These are phyloP conservation scores for Linderniella brevidens DNA, from an alignment of 257 asterid species.

Conservation along the genomic window DNA sequence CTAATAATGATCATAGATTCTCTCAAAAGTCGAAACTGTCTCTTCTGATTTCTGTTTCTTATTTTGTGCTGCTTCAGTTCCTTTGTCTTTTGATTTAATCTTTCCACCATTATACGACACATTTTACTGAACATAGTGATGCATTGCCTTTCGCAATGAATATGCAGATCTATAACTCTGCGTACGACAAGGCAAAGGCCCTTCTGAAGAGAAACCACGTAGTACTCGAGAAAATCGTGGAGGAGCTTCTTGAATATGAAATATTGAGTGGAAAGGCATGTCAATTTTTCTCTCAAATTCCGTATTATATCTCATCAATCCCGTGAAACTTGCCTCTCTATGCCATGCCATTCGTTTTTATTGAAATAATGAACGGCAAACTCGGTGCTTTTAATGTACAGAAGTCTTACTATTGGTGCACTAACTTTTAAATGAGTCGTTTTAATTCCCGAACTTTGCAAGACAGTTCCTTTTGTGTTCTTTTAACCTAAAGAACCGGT, in stretches of 20 bases:
- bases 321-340: constrained; percentile 1
- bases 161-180: constrained; percentile 63
- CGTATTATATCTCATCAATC: background rate
- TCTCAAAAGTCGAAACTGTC: background rate
- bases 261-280: constrained; percentile 78
- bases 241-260: constrained; percentile 69
- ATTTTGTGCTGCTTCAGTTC: background rate
- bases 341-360: background rate
- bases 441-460: too few relatives aligned
- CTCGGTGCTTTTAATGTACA: too few relatives aligned
- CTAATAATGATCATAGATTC: constrained; percentile 2
- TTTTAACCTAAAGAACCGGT: too few relatives aligned
- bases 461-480: too few relatives aligned
- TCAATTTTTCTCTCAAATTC: background rate
- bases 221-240: constrained; percentile 75
- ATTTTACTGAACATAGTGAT: too few relatives aligned
- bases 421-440: too few relatives aligned
- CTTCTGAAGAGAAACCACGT: constrained; percentile 50
- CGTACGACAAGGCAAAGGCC: constrained; percentile 64
- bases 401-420: too few relatives aligned
- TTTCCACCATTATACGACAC: too few relatives aligned
- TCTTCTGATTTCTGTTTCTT: background rate
- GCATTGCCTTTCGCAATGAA: too few relatives aligned
- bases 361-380: too few relatives aligned
- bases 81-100: too few relatives aligned